Percentiles rank a stretch among this genome's conserved stretches.
phyloP scores from a whole-genome alignment of 257 asterid genomes.

The Penstemon barbatus region DNA sequence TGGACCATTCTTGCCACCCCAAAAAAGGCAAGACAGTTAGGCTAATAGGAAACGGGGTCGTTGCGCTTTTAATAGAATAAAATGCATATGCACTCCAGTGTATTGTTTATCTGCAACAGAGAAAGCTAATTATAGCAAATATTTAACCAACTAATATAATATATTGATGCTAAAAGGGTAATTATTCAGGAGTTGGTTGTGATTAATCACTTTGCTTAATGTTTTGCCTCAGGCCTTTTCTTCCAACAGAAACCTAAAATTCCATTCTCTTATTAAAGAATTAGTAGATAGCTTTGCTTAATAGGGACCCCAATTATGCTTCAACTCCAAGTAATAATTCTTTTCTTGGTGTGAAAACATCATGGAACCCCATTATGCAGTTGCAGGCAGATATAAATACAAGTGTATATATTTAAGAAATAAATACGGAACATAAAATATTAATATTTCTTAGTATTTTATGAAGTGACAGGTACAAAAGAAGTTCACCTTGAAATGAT shows the following conservation, averaged over 20 bases:
- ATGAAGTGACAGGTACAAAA: slow-evolving; percentile 22
- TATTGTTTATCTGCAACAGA: slow-evolving; percentile 48
- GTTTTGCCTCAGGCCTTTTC: slow-evolving; percentile 22
- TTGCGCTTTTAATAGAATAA: neutral
- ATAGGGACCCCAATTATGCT: slow-evolving; percentile 83
- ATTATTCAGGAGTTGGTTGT: slow-evolving; percentile 54
- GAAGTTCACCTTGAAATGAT: slow-evolving; percentile 22
- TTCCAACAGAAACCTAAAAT: slow-evolving; percentile 34
- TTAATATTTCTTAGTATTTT: slow-evolving; percentile 6
- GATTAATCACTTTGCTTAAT: slow-evolving; percentile 66
- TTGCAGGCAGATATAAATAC: neutral
- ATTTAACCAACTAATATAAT: slow-evolving; percentile 32
- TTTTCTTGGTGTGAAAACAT: slow-evolving; percentile 12
- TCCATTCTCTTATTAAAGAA: slow-evolving; percentile 14
- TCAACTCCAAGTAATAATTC: slow-evolving; percentile 42
- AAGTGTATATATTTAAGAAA: neutral
- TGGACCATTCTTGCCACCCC: neutral
- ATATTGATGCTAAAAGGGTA: slow-evolving; percentile 30
- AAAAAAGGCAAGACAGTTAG: slow-evolving; percentile 27
- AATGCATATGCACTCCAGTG: slow-evolving; percentile 27
- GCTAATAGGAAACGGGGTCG: slow-evolving; percentile 17
- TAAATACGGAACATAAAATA: slow-evolving; percentile 12
- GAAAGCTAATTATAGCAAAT: slow-evolving; percentile 38
- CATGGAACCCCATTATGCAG: slow-evolving; percentile 34
- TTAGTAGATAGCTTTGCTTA: slow-evolving; percentile 61